Base-by-base conservation (phyloP, 108 stramenopile species). In the Cyclostephanos invisitatus region DNA sequence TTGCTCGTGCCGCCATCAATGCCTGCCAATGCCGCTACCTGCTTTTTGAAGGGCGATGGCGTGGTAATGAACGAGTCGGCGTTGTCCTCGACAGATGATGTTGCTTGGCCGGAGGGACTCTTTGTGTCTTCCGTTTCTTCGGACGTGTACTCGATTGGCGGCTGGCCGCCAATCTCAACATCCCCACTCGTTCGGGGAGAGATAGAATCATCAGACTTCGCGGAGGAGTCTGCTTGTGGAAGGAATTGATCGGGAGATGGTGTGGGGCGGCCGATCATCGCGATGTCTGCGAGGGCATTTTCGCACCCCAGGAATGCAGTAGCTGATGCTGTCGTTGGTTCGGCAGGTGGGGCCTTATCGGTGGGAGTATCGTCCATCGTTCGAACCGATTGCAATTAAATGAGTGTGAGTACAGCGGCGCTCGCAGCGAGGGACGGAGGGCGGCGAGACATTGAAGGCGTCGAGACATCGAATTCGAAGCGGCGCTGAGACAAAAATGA, bases 221-320 rank as follows among this genome's bases (percentile, higher is more conserved):
- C 9, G 18, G 69, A 70, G 21, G 58, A 48, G 11, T 20, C 20
- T 5, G 59, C 5, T 37, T 25, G 53, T 22, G 63, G 49, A 35
- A 47, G 22, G 7, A 35, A 55, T 35, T 38, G 70, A 21, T 49
- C 32, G 28, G 70, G 70, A 47, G 70, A 72, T 62, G 72, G 72
- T 44, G 72, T 72, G 0, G 72, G 72, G 27, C 71, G 71, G 28
- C 48, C 51, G 18, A 62, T 42, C 36, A 60, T 38, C 3, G 50
- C 62, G 40, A 53, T 32, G 12, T n/a, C n/a, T n/a, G 37, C 51
- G 25, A 5, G 2, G 46, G 36, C 35, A 40, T 54, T 32, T 12
- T 27, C 68, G 57, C 15, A 17, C 20, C 29, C 37, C 6, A 2
- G 47, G 25, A 11, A 29, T 27, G 64, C 17, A 32, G 66, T 32